Base-by-base conservation (phyloP, 179 eudicot species). In the Beta lomatogona region DNA sequence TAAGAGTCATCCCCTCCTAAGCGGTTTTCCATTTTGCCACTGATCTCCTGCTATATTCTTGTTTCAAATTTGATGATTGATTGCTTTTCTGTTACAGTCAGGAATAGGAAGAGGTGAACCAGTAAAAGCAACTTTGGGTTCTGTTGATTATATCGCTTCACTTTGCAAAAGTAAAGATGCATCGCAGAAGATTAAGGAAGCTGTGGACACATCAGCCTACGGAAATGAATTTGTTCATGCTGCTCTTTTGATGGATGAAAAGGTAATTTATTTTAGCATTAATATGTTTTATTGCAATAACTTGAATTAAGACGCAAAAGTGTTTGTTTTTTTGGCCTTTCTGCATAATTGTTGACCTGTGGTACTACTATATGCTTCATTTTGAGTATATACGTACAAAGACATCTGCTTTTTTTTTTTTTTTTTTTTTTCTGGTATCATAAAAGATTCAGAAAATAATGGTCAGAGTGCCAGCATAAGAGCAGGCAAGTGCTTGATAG, bases 171-270 rank as follows among this genome's bases (percentile, higher is more conserved):
- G 91, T 59, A 87, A 88, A 85, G 93, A 85, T 84, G 97, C 89
- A 86, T 96, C 95, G 16, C 82, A 50, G 77, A 93, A 88, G 87
- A 88, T 96, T 60, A 86, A 79, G 90, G 89, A 94, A 83, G 99
- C 99, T 64, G 92, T 92, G 79, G 83, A 77, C 85, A 84, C 90
- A 53, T 96, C 99, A 70, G 82, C 91, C 58, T 86, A 90, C 84
- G 97, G 97, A 79, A 92, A 79, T 76, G 97, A 90, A 81, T 90
- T 96, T 82, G 94, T 94, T 82, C 98, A 91, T 78, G 98, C 99
- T 86, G 99, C 99, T 82, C 94, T 96, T 61, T 90, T 93, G 13
- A 86, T 96, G 59, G 91, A 94, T 84, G 89, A 93, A 66, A 93
- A 94, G 98, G 99, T 96, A 19, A 59, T 58, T 12, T 58, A 31